Evolutionary conservation across 2,329 filamentous ascomycete genomes (phyloP).

Genomic region (Ophiocordyceps camponoti-floridani): DNA sequence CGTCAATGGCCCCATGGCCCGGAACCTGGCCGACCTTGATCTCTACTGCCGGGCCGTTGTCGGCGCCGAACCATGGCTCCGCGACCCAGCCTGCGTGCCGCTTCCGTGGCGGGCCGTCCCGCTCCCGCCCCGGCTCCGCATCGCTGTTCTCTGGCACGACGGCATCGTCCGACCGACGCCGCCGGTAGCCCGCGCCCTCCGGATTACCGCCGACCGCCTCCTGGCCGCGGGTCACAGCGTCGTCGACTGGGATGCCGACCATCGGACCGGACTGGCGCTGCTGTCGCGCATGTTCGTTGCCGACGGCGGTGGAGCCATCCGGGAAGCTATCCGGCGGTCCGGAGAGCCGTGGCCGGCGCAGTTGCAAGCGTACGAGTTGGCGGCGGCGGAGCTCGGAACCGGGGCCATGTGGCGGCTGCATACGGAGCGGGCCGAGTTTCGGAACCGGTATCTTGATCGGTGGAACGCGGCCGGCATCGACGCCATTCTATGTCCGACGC

Average conservation of each 20-base stretch:
- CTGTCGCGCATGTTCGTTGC: constrained; percentile 28
- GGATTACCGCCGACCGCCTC: constrained; percentile 23
- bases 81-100: constrained; percentile 38
- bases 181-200: constrained; percentile 39
- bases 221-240: constrained; percentile 29
- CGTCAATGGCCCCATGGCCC: constrained; percentile 45
- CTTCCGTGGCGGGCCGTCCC: constrained; percentile 31
- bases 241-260: constrained; percentile 28
- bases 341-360: constrained; percentile 24
- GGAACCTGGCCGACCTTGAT: constrained; percentile 34
- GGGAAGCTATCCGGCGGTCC: constrained; percentile 17
- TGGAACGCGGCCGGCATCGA: constrained; percentile 34
- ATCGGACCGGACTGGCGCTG: constrained; percentile 21
- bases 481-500: constrained; percentile 41
- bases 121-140: constrained; percentile 23
- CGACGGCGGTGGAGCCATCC: constrained; percentile 24
- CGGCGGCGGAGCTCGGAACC: constrained; percentile 19
- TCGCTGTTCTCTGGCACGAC: constrained; percentile 49
- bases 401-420: constrained; percentile 30
- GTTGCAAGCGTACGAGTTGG: constrained; percentile 13
- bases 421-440: constrained; percentile 23
- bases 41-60: constrained; percentile 35
- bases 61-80: constrained; percentile 33
- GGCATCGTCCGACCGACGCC: constrained; percentile 47
- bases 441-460: constrained; percentile 26